phyloP scores from a whole-genome alignment of 805 yeast species.

The Ogataea minuta region DNA sequence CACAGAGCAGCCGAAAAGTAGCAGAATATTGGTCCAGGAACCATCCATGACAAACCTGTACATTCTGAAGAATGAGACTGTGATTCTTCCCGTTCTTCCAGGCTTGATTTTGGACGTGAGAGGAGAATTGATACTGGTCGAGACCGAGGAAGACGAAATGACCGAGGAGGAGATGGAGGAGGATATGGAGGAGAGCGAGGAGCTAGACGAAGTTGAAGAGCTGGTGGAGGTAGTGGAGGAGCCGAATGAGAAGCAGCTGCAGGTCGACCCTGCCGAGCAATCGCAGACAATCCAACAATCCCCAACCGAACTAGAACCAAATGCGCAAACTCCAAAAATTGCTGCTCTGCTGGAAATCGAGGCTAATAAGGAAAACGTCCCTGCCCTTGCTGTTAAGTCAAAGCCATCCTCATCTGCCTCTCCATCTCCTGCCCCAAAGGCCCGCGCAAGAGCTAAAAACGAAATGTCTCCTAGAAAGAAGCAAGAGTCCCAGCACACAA shows the following conservation, averaged over 20 bases:
- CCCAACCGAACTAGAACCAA: too few relatives aligned
- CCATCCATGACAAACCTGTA: constrained; percentile 49
- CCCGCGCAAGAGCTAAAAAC: constrained; percentile 7
- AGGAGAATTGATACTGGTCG: constrained; percentile 45
- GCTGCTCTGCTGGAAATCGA: background rate
- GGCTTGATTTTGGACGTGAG: constrained; percentile 69
- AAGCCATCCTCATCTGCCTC: constrained; percentile 7
- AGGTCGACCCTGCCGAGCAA: too few relatives aligned
- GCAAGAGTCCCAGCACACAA: constrained; percentile 6
- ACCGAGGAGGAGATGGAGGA: constrained; percentile 9
- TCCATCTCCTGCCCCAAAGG: constrained; percentile 4
- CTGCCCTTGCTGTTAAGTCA: too few relatives aligned
- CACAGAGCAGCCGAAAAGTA: constrained; percentile 10
- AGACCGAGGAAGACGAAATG: constrained; percentile 14
- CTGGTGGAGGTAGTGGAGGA: constrained; percentile 1
- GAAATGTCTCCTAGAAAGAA: constrained; percentile 7
- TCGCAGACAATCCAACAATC: too few relatives aligned
- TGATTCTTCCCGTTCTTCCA: constrained; percentile 59
- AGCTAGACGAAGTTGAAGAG: constrained; percentile 3
- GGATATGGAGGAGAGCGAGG: constrained; percentile 12
- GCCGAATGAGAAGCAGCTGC: too few relatives aligned
- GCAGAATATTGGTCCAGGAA: constrained; percentile 41
- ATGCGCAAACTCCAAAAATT: too few relatives aligned
- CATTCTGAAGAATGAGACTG: constrained; percentile 60
- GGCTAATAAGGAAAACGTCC: constrained; percentile 4